Evolutionary conservation across 352 stramenopile species (phyloP).

Genomic region (Poterioochromonas sp.): DNA sequence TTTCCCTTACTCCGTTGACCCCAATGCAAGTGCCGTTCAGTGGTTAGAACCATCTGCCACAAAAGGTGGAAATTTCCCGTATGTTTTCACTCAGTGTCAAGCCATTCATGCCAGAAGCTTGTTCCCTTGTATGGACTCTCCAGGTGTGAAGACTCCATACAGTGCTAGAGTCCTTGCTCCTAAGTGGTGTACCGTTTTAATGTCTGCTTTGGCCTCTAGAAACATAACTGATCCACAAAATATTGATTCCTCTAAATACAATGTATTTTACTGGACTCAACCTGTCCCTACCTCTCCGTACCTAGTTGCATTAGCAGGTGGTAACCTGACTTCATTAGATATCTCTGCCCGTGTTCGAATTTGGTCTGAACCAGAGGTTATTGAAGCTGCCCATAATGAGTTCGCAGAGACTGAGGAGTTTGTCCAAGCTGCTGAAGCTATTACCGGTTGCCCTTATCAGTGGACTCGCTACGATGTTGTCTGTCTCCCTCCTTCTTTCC

Average conservation of each 20-base stretch:
- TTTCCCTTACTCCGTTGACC: not conserved
- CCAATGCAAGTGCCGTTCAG: not conserved
- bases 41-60: not conserved
- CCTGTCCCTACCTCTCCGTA: constrained; percentile 85
- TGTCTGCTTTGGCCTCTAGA: constrained; percentile 64
- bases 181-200: constrained; percentile 77
- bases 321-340: constrained; percentile 71
- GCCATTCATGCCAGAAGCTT: constrained; percentile 88
- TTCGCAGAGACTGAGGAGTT: constrained; percentile 88
- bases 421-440: constrained; percentile 74
- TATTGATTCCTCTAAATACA: constrained; percentile 2
- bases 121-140: constrained; percentile 87
- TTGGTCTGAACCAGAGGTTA: constrained; percentile 84
- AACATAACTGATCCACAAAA: constrained; percentile 28
- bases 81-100: constrained; percentile 86
- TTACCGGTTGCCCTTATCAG: constrained; percentile 79
- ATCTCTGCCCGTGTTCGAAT: constrained; percentile 68
- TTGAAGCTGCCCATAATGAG: constrained; percentile 79
- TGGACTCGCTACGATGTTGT: constrained; percentile 95
- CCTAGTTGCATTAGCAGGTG: constrained; percentile 77
- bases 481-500: constrained; percentile 87
- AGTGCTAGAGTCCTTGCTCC: constrained; percentile 73
- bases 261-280: constrained; percentile 69
- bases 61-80: constrained; percentile 52
- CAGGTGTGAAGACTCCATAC: constrained; percentile 86